These are phyloP conservation scores for Candida peoriensis DNA, from an alignment of 805 yeast species.

Conservation along the genomic window DNA sequence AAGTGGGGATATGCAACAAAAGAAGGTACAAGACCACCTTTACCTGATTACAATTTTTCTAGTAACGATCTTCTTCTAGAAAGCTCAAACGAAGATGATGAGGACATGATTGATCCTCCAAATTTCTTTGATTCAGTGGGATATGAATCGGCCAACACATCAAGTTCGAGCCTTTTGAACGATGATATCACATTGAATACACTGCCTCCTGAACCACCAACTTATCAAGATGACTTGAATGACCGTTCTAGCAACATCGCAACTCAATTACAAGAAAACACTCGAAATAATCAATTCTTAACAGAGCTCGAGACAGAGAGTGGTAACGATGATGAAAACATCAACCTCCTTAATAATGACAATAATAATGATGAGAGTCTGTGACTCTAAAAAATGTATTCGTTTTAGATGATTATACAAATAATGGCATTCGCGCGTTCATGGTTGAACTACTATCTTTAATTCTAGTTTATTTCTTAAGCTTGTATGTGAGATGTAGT, in stretches of 20 bases:
- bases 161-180: conserved; percentile 14
- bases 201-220: conserved; percentile 35
- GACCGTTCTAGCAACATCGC: conserved; percentile 5
- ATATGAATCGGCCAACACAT: conserved; percentile 22
- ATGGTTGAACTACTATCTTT: too few relatives aligned
- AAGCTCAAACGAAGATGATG: conserved; percentile 34
- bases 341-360: neutral
- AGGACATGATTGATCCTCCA: conserved; percentile 20
- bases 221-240: conserved; percentile 18
- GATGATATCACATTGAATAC: conserved; percentile 29
- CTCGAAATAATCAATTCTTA: conserved; percentile 6
- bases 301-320: neutral
- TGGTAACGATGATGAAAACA: neutral
- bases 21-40: conserved; percentile 83
- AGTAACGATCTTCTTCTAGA: conserved; percentile 74
- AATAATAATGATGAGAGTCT: conserved; percentile 1
- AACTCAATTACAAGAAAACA: conserved; percentile 3
- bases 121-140: conserved; percentile 21
- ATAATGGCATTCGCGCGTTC: too few relatives aligned
- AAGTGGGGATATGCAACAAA: conserved; percentile 84
- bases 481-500: too few relatives aligned
- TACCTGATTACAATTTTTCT: conserved; percentile 85
- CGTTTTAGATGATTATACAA: too few relatives aligned
- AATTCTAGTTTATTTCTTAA: too few relatives aligned
- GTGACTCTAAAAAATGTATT: too few relatives aligned